Conservation (phyloP, 2,329 filamentous ascomycete genomes). For the Ascochyta viciae-villosae region DNA sequence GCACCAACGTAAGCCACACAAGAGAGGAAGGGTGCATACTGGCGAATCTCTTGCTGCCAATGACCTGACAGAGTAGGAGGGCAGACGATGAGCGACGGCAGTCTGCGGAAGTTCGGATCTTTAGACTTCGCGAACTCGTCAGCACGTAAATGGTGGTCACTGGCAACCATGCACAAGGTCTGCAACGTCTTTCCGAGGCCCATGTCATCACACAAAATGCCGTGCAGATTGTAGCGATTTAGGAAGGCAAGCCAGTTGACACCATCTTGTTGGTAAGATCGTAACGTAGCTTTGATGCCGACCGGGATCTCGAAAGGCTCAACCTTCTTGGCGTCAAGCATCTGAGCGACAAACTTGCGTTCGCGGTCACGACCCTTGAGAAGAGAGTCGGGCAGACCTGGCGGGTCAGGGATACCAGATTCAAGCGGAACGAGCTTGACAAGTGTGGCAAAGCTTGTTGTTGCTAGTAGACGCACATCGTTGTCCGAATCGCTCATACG, state of each 20-base stretch:
- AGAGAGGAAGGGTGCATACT: slow-evolving; percentile 91
- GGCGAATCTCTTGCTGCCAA: slow-evolving; percentile 97
- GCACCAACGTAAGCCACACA: slow-evolving; percentile 92
- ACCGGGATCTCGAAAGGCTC: slow-evolving; percentile 93
- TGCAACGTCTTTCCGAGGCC: slow-evolving; percentile 97
- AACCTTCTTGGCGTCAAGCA: slow-evolving; percentile 95
- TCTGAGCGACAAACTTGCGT: slow-evolving; percentile 94
- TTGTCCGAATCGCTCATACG: slow-evolving; percentile 99
- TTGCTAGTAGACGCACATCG: slow-evolving; percentile 91
- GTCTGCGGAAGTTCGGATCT: slow-evolving; percentile 75
- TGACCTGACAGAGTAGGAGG: slow-evolving; percentile 95
- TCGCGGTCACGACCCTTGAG: slow-evolving; percentile 91
- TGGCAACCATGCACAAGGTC: slow-evolving; percentile 96
- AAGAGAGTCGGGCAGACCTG: slow-evolving; percentile 86
- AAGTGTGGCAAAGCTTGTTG: slow-evolving; percentile 94
- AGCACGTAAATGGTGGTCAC: slow-evolving; percentile 91
- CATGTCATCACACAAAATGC: slow-evolving; percentile 99
- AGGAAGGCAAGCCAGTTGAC: slow-evolving; percentile 99
- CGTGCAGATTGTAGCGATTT: slow-evolving; percentile 96
- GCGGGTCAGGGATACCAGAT: slow-evolving; percentile 95
- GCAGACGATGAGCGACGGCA: slow-evolving; percentile 94
- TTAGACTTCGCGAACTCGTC: slow-evolving; percentile 88
- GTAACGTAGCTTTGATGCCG: slow-evolving; percentile 93
- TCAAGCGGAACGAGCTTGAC: slow-evolving; percentile 97
- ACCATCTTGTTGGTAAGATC: slow-evolving; percentile 97